Base-by-base conservation (phyloP, 2,329 filamentous ascomycete genomes). In the Aspergillus oerlinghausenensis region DNA sequence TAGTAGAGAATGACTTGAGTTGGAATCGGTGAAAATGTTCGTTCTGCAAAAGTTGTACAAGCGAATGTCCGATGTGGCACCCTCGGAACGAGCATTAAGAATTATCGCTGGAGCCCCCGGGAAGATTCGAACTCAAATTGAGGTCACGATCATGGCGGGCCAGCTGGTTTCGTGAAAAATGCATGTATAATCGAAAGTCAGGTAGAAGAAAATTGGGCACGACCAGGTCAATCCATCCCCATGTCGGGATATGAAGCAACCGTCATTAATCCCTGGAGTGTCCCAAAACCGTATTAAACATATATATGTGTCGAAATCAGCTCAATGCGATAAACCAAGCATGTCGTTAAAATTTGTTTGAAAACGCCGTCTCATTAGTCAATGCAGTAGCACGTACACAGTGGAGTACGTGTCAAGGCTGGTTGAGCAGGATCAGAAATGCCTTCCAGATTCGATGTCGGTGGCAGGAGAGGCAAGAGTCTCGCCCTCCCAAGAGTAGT, bases 401-500 rank as follows among this genome's bases (percentile, higher is more conserved):
- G 52, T 25, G 50, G 49, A 57, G 54, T 50, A 47, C 28, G 58
- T 47, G 11, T 26, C 43, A 47, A 47, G 23, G 9, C 14, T 23
- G 11, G 23, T 47, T 10, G 19, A 47, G 43, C 43, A 10, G 23
- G 14, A 47, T 47, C 11, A 47, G 21, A 51, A 38, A 65, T 69
- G 73, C 49, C 74, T 71, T 56, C 71, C 74, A 14, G 73, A 64
- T 65, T 77, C 75, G 35, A 76, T 60, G 53, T 77, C 75, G 49
- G 72, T 67, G 35, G 70, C 69, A 21, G 64, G 63, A 19, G 70
- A 72, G 42, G 70, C 69, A 32, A 75, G 59, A 14, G 70, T 69
- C 57, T 77, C 75, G 42, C 72, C 71, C 56, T 76, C 75, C 75
- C 75, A 77, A 2, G 73, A 65, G 52, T 82, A 79, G 57, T 78